phyloP scores from a whole-genome alignment of 1,284 basidiomycete genomes.

The Peniophora sp. region DNA sequence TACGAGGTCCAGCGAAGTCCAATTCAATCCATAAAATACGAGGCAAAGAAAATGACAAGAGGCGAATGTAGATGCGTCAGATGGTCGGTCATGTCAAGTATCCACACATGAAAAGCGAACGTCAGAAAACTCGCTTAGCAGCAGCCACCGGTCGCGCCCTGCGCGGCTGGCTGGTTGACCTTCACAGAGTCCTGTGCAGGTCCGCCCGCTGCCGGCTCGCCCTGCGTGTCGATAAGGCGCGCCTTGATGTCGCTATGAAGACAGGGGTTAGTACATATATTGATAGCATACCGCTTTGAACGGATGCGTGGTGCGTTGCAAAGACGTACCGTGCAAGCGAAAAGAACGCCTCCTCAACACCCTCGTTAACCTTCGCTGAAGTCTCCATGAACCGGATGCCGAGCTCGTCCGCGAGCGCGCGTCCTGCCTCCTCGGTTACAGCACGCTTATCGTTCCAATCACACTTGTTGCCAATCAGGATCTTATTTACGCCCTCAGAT shows the following conservation, averaged over 20 bases:
- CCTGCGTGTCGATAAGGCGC: slow-evolving; percentile 92
- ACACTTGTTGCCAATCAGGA: slow-evolving; percentile 98
- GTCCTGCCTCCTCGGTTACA: slow-evolving; percentile 81
- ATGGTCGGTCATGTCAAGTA: neutral
- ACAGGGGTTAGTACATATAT: neutral
- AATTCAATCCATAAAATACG: neutral
- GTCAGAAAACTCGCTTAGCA: neutral
- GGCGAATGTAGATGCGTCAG: neutral
- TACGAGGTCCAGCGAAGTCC: neutral
- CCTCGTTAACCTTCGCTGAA: slow-evolving; percentile 94
- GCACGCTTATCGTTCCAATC: slow-evolving; percentile 98
- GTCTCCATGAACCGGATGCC: slow-evolving; percentile 98
- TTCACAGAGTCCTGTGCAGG: slow-evolving; percentile 46
- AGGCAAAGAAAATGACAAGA: neutral
- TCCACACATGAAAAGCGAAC: neutral
- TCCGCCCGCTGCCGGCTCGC: slow-evolving; percentile 45
- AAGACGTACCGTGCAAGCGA: slow-evolving; percentile 84
- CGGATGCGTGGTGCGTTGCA: neutral
- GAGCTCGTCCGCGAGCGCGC: slow-evolving; percentile 79
- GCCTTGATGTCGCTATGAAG: slow-evolving; percentile 86
- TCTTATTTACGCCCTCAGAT: slow-evolving; percentile 98
- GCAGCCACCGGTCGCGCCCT: slow-evolving; percentile 12
- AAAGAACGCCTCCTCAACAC: slow-evolving; percentile 99
- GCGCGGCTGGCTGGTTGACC: slow-evolving; percentile 51
- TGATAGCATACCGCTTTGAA: neutral